Conservation (phyloP, 495 filamentous ascomycete species). For the Glonium stellatum region DNA sequence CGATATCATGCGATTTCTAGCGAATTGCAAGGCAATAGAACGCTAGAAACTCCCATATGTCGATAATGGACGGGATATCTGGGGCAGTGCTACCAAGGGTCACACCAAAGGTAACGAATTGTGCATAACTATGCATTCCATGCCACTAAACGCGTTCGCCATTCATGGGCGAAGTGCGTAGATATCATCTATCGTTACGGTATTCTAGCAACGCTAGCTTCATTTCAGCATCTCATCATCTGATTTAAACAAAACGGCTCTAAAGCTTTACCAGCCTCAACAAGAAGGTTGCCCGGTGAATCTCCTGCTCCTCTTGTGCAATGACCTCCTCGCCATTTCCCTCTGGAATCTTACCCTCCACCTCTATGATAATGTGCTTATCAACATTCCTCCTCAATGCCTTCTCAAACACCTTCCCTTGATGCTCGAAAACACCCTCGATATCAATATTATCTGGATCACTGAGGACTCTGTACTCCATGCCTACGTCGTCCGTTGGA, state of each 20-base stretch:
- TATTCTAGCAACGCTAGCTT: neutral
- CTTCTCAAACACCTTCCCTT: conserved; percentile 65
- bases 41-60: no score
- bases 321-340: conserved; percentile 58
- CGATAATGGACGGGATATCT: no score
- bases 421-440: conserved; percentile 63
- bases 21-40: no score
- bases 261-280: conserved; percentile 74
- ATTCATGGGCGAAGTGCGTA: neutral
- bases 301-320: conserved; percentile 79
- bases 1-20: no score
- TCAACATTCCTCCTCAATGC: conserved; percentile 74
- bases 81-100: no score
- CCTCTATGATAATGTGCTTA: conserved; percentile 56
- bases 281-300: conserved; percentile 80
- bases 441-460: conserved; percentile 75
- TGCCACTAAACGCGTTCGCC: no score
- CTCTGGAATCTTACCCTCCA: conserved; percentile 55
- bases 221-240: neutral
- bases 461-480: conserved; percentile 68
- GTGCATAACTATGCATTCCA: no score
- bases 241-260: conserved; percentile 14
- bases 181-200: neutral
- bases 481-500: conserved; percentile 77
- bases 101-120: no score